A percentile compares a stretch with the other conserved stretches of the same genome.
phyloP scores from a whole-genome alignment of 31 red algal species.

The Asparagopsis taxiformis region DNA sequence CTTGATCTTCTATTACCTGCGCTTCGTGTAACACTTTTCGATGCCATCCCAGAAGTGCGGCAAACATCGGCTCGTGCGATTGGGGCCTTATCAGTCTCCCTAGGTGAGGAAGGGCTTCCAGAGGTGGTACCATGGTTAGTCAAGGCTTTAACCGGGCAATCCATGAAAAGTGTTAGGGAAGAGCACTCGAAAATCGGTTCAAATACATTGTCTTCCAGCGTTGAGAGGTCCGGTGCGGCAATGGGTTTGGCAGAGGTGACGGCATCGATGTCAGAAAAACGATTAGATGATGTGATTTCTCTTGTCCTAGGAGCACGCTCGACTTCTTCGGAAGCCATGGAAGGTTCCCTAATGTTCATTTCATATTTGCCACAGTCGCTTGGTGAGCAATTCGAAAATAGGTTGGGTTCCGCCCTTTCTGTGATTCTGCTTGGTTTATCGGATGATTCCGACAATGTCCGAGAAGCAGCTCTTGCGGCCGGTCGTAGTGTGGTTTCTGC shows the following conservation, averaged over 20 bases:
- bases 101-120: conserved; percentile 70
- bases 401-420: conserved; percentile 62
- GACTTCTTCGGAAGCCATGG: conserved; percentile 57
- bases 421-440: conserved; percentile 71
- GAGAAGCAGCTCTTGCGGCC: conserved; percentile 86
- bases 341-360: conserved; percentile 87
- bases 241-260: conserved; percentile 89
- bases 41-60: conserved; percentile 89
- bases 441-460: conserved; percentile 83
- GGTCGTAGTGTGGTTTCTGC: conserved; percentile 75
- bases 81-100: conserved; percentile 75
- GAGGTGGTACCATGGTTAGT: conserved; percentile 74
- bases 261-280: conserved; percentile 57
- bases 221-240: conserved; percentile 88
- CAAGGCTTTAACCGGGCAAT: conserved; percentile 31
- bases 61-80: conserved; percentile 78
- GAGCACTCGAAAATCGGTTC: conserved; percentile 18
- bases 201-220: conserved; percentile 58
- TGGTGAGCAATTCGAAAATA: conserved; percentile 67
- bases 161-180: neutral
- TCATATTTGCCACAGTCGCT: conserved; percentile 80
- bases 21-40: conserved; percentile 70
- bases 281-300: conserved; percentile 61
- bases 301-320: conserved; percentile 34
- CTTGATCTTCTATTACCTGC: conserved; percentile 78